Base-by-base conservation (phyloP, 306 rosid species). In the Corylus heterophylla region DNA sequence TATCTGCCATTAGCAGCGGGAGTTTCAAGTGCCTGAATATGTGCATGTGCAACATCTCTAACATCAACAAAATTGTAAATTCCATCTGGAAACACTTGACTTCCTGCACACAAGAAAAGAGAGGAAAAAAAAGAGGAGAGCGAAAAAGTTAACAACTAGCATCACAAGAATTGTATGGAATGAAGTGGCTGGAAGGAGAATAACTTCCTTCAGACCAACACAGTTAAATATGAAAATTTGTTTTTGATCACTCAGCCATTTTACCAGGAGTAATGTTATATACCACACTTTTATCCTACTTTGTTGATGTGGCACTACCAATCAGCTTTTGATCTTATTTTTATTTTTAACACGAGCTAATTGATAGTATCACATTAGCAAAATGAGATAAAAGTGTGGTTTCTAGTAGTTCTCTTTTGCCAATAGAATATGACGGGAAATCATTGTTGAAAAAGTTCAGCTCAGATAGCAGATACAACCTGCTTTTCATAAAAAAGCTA, bases 41-140 rank as follows among this genome's bases (percentile, higher is more conserved):
- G 98, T 10, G 97, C 97, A 3, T 80, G 70, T 39, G 92, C 94
- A 70, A 92, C 98, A 83, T 94, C 97, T 79, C 89, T 94, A 42
- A 92, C 97, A 49, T 92, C 72, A n/a, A 92, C 84, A 94, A 89
- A 89, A 69, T 88, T 90, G 51, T 77, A 39, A 63, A 76, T 50
- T 12, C 6, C n/a, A 74, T 91, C 88, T n/a, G 81, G 86, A 81
- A 78, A 89, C 58, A 85, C 80, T 76, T 71, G 80, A 48, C 82
- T 71, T 74, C 97, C 98, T 94, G 82, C 82, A 81, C 8, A 70
- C 75, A 3, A 0, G 2, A 12, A 49, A 49, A 49, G 7, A 49
- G 14, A 49, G 14, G 2, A 16, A 66, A 56, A 56, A 8, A 56
- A n/a, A 56, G 8, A 20, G 0, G 2, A 49, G 12, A 8, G 11